Conservation (phyloP, 2,329 filamentous ascomycete species). For the Nothophaeocryptopus gaeumannii region DNA sequence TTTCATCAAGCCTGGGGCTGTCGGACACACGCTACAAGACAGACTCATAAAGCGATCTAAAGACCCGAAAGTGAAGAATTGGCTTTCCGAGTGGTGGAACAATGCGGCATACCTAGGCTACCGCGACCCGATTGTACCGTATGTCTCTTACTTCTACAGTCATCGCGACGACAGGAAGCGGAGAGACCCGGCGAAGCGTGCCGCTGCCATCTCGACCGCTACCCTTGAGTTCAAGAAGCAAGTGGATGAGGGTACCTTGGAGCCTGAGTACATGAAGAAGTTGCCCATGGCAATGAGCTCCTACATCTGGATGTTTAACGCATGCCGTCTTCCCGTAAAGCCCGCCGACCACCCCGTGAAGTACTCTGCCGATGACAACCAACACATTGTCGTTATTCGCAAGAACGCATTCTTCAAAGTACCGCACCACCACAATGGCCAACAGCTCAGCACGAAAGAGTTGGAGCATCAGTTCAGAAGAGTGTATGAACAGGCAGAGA, state of each 20-base stretch:
- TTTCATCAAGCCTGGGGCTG: slow-evolving; percentile 82
- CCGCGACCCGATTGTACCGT: slow-evolving; percentile 92
- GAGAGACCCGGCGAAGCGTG: slow-evolving; percentile 85
- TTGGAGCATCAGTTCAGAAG: slow-evolving; percentile 84
- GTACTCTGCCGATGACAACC: slow-evolving; percentile 69
- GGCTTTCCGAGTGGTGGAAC: slow-evolving; percentile 99
- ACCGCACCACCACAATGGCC: slow-evolving; percentile 72
- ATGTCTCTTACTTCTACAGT: slow-evolving; percentile 99
- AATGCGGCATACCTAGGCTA: slow-evolving; percentile 87
- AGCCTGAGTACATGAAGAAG: slow-evolving; percentile 99
- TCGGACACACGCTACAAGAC: slow-evolving; percentile 81
- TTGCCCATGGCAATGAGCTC: slow-evolving; percentile 97
- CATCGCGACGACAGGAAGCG: slow-evolving; percentile 89
- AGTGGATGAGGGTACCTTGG: slow-evolving; percentile 76
- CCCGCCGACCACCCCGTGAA: slow-evolving; percentile 81
- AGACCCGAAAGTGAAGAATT: slow-evolving; percentile 81
- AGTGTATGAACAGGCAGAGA: slow-evolving; percentile 75
- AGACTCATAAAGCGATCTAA: slow-evolving; percentile 76
- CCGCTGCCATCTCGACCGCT: slow-evolving; percentile 82
- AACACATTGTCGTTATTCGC: slow-evolving; percentile 84
- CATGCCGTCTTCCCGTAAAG: slow-evolving; percentile 76
- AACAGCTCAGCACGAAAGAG: slow-evolving; percentile 83
- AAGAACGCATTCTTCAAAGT: slow-evolving; percentile 99
- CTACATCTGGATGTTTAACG: slow-evolving; percentile 99
- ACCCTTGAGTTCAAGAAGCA: slow-evolving; percentile 91